These are phyloP conservation scores for Biscogniauxia marginata DNA, from an alignment of 2,329 filamentous ascomycete species.

Conservation along the genomic window DNA sequence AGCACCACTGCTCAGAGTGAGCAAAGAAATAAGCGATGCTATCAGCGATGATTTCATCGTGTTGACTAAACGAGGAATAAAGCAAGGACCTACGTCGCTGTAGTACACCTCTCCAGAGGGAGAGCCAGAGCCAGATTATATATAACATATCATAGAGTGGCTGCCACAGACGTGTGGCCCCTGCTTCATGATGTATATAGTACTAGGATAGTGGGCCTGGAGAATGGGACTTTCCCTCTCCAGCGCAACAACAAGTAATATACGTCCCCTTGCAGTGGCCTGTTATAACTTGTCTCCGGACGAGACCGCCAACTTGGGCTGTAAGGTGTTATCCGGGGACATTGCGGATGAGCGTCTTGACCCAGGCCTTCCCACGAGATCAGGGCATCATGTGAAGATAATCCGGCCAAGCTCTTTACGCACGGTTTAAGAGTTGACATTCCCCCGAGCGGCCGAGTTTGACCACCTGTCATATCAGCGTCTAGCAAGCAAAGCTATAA, in stretches of 20 bases:
- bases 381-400: background rate
- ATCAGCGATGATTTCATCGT: slow-evolving; percentile 18
- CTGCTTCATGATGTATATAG: too few species aligned
- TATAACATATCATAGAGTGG: too few species aligned
- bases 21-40: slow-evolving; percentile 23
- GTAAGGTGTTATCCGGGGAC: slow-evolving; percentile 10
- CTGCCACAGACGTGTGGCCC: too few species aligned
- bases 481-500: background rate
- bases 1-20: slow-evolving; percentile 23
- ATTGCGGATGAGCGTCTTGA: slow-evolving; percentile 10
- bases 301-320: slow-evolving; percentile 2
- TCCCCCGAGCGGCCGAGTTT: slow-evolving; percentile 24
- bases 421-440: slow-evolving; percentile 13
- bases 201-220: too few species aligned
- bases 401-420: background rate
- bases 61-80: slow-evolving; percentile 1
- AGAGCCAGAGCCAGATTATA: too few species aligned
- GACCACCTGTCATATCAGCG: slow-evolving; percentile 19
- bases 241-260: too few species aligned
- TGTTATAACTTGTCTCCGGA: too few species aligned
- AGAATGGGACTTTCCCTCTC: too few species aligned
- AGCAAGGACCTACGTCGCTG: too few species aligned
- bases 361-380: background rate
- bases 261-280: too few species aligned
- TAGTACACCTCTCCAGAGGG: too few species aligned